Conservation (phyloP, 495 filamentous ascomycete species). For the Aspergillus avenaceus region DNA sequence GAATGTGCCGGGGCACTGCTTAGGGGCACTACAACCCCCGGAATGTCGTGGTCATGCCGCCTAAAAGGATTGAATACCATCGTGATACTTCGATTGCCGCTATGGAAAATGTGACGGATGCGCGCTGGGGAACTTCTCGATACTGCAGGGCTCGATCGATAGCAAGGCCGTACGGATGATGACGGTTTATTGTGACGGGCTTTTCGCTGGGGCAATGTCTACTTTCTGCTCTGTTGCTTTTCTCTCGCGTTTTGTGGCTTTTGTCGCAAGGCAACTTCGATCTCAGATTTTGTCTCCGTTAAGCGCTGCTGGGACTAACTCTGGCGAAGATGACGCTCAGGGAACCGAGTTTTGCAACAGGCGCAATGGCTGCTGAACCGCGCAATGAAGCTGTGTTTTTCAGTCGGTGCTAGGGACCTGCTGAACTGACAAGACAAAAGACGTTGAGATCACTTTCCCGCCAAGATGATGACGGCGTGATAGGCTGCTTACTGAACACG, state of each 20-base stretch:
- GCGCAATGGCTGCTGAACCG: constrained; percentile 12
- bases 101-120: constrained; percentile 10
- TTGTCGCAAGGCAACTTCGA: constrained; percentile 2
- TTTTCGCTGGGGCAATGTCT: constrained; percentile 3
- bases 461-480: no score
- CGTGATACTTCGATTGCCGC: constrained; percentile 22
- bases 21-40: constrained; percentile 50
- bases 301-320: neutral
- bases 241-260: no score
- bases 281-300: neutral
- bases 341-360: constrained; percentile 5
- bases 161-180: neutral
- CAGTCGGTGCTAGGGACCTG: constrained; percentile 3
- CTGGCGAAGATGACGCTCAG: neutral
- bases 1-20: constrained; percentile 34
- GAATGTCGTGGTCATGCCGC: constrained; percentile 41
- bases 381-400: neutral
- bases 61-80: constrained; percentile 50
- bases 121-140: constrained; percentile 2
- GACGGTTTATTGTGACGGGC: neutral
- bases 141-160: neutral
- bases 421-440: neutral
- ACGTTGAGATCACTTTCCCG: no score
- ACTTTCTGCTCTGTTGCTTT: constrained; percentile 8
- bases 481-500: no score